Evolutionary conservation across 2,329 filamentous ascomycete genomes (phyloP), one percentile per base, ranked within the genome.

Genomic region (Cladosporium sp.): DNA sequence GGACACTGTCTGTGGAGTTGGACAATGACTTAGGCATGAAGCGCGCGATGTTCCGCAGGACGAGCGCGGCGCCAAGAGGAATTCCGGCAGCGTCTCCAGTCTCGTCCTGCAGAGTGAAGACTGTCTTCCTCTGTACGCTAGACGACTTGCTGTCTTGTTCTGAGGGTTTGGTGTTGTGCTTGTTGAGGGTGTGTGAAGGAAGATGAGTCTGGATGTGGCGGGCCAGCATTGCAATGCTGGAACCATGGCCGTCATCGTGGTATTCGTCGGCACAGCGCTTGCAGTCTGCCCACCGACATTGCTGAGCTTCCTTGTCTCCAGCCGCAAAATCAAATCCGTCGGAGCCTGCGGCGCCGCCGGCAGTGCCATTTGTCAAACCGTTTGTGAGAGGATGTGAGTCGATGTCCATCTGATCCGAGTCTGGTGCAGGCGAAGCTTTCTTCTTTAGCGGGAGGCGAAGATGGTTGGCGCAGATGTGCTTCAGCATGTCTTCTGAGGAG

Each of bases 61-160:
- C 86, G 28, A 92, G 75, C 11, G 86, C 84, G 2, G 86, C 85
- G 51, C 85, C 87, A 6, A 92, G 76, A n/a, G 88, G 86, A 34
- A 92, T 84, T 4, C 88, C 88, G 1, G 85, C 85, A 2, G 87
- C 84, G 63, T 89, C 75, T 28, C 64, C 66, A 4, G 66, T 65
- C 58, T 79, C 77, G 56, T 79, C 77, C 11, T 70, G 68, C 1
- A 70, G 66, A n/a, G 76, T 77, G 46, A 74, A 74, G 58, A 50
- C n/a, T 14, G 43, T 28, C 13, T 50, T 40, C 2, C 40, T 50
- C 32, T 31, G 43, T n/a, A 40, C 41, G 11, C 7, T 34, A 10
- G 16, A 9, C 13, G 38, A 14, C 13, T 50, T 10, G 10, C 9
- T 22, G 14, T 18, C 18, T 19, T 43, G 31, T 33, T 43, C 48